phyloP scores from a whole-genome alignment of 2,329 filamentous ascomycete genomes.

The Hypoxylon sp. region DNA sequence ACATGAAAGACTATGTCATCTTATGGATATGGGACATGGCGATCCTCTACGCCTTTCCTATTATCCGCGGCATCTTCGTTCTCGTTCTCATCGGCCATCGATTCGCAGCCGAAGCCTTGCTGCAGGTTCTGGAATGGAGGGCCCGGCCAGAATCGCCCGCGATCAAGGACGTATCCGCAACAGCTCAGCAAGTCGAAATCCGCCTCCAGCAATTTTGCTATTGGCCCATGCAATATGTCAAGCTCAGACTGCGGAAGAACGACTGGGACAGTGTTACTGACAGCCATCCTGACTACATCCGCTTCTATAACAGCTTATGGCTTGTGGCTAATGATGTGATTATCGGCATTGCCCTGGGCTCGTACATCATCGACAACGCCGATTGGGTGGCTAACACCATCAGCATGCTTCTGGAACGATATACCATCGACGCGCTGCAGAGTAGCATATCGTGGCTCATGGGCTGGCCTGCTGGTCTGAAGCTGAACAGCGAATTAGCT shows the following conservation, averaged over 20 bases:
- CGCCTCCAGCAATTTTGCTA: conserved; percentile 98
- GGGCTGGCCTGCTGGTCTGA: conserved; percentile 93
- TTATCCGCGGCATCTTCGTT: conserved; percentile 77
- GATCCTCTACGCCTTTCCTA: conserved; percentile 78
- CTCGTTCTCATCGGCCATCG: conserved; percentile 81
- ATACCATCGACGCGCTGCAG: conserved; percentile 88
- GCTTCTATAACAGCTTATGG: conserved; percentile 99
- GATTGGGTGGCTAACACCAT: conserved; percentile 83
- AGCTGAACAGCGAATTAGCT: conserved; percentile 92
- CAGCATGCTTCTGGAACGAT: conserved; percentile 75
- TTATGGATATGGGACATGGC: conserved; percentile 74
- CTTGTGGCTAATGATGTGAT: conserved; percentile 98
- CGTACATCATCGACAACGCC: conserved; percentile 96
- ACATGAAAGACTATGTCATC: conserved; percentile 78
- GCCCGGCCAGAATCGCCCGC: conserved; percentile 79
- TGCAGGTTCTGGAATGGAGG: conserved; percentile 85
- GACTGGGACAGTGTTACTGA: conserved; percentile 97
- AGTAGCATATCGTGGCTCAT: conserved; percentile 94
- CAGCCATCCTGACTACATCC: conserved; percentile 96
- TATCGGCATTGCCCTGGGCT: conserved; percentile 94
- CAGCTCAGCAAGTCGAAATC: conserved; percentile 96
- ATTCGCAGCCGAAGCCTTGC: conserved; percentile 78
- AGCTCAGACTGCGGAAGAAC: conserved; percentile 83
- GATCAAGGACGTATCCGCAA: conserved; percentile 94
- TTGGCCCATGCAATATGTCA: conserved; percentile 97